A percentile compares a stretch with the other conserved stretches of the same genome.
phyloP scores from a whole-genome alignment of 2,329 filamentous ascomycete genomes.

The Pyrenochaeta sp. region DNA sequence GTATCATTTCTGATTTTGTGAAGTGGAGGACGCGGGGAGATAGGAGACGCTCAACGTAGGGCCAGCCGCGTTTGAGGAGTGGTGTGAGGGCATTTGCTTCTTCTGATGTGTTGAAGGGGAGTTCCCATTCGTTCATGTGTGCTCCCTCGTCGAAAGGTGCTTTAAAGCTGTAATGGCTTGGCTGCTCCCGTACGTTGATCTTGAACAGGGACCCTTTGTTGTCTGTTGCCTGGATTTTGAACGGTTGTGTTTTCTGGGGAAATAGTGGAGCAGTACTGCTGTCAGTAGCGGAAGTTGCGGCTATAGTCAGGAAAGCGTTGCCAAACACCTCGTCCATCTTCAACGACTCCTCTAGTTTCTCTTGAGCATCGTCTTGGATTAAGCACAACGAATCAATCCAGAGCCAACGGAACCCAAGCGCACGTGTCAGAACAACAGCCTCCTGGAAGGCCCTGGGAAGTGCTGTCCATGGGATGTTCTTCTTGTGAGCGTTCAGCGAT shows the following conservation, averaged over 20 bases:
- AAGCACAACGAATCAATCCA: slow-evolving; percentile 48
- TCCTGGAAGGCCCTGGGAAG: slow-evolving; percentile 46
- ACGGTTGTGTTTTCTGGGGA: slow-evolving; percentile 29
- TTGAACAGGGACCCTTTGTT: slow-evolving; percentile 39
- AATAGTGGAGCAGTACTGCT: slow-evolving; percentile 38
- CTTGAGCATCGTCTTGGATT: slow-evolving; percentile 37
- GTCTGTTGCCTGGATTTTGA: slow-evolving; percentile 44
- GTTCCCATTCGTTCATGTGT: slow-evolving; percentile 47
- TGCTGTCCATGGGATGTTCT: slow-evolving; percentile 36
- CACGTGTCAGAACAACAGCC: slow-evolving; percentile 42
- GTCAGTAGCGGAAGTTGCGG: slow-evolving; percentile 40
- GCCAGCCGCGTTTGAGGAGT: slow-evolving; percentile 45
- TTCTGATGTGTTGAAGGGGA: slow-evolving; percentile 40
- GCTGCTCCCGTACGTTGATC: slow-evolving; percentile 45
- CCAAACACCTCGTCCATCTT: slow-evolving; percentile 39
- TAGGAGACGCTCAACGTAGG: slow-evolving; percentile 40
- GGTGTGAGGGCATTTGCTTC: slow-evolving; percentile 40
- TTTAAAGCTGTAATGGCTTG: slow-evolving; percentile 47
- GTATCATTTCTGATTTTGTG: slow-evolving; percentile 44
- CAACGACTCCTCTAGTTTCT: slow-evolving; percentile 37
- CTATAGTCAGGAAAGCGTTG: slow-evolving; percentile 44
- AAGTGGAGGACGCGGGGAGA: slow-evolving; percentile 44
- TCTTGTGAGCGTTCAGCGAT: slow-evolving; percentile 35
- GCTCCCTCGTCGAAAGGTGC: slow-evolving; percentile 41
- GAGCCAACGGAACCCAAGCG: slow-evolving; percentile 45